A percentile compares a stretch with the other conserved stretches of the same genome.
These are phyloP conservation scores for Suillus subluteus DNA, from an alignment of 768 basidiomycete species.

Conservation along the genomic window DNA sequence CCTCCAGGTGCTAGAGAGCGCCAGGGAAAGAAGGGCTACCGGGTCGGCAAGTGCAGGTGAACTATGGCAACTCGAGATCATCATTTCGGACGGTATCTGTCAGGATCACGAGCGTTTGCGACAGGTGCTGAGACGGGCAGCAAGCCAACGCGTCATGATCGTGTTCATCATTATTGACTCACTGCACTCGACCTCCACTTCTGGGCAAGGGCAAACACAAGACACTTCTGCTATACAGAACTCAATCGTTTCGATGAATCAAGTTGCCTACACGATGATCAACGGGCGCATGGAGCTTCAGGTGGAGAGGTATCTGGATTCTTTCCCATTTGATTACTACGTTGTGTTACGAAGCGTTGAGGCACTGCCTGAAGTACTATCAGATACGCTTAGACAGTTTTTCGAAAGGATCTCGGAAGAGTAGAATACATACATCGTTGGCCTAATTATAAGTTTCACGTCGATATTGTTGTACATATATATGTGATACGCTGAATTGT, in stretches of 20 bases:
- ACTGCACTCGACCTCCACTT: conserved; percentile 53
- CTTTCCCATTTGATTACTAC: conserved; percentile 98
- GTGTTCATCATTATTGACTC: conserved; percentile 97
- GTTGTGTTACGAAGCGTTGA: conserved; percentile 91
- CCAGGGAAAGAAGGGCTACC: conserved; percentile 68
- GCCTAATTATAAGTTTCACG: background rate
- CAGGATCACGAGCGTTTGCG: conserved; percentile 91
- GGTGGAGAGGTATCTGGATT: conserved; percentile 88
- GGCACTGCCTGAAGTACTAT: conserved; percentile 87
- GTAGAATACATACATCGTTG: conserved; percentile 33
- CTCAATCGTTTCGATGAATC: conserved; percentile 93
- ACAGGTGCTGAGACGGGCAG: conserved; percentile 78
- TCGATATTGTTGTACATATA: background rate
- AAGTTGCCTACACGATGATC: conserved; percentile 67
- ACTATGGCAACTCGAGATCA: conserved; percentile 97
- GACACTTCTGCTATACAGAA: conserved; percentile 43
- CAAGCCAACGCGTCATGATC: conserved; percentile 90
- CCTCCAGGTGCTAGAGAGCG: conserved; percentile 72
- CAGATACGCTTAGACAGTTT: conserved; percentile 89
- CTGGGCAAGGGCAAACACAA: conserved; percentile 9
- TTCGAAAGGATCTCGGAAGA: conserved; percentile 83
- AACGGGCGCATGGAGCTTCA: conserved; percentile 82
- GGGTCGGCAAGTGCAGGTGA: conserved; percentile 63
- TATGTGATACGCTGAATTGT: background rate
- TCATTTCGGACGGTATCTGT: conserved; percentile 99